Evolutionary conservation across 2,329 filamentous ascomycete species (phyloP), one percentile per base, ranked within the genome.

Genomic region (Diatrype stigma): DNA sequence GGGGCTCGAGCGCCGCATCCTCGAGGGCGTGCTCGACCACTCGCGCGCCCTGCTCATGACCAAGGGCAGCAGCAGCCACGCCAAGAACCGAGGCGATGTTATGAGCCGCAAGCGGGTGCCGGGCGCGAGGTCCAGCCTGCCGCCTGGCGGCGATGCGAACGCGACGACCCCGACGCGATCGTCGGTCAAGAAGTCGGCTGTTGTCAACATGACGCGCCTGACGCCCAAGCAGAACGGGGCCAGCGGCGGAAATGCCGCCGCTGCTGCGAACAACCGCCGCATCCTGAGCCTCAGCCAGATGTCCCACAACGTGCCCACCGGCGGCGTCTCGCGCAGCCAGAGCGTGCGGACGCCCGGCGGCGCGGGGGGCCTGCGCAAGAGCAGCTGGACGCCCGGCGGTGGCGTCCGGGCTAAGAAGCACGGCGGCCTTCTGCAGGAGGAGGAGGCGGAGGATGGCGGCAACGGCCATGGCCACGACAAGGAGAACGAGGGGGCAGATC

Each of bases 21-120:
- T 99, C 30, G 93, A 97, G 58, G 92, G 93, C 23, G 90, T 97
- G 56, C 95, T 99, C 73, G 92, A 97, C 61, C 93, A 97, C 67
- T 96, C 93, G 19, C 87, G 93, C 6, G 85, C 93, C 23, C 78
- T 96, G n/a, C 81, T 97, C 51, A 88, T 94, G 75, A 77, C 84
- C 58, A 86, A 89, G 72, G 12, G 4, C 80, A 3, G 54, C 54
- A 10, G 26, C 26, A 10, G 26, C 6, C 26, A 30, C 21, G 73
- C 68, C 58, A 76, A 75, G 60, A 70, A 75, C 11, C 70, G 14
- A 12, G 19, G 70, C 6, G 80, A 83, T 48, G 71, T 74, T 53
- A 83, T 84, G 80, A 82, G 71, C 65, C 78, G 80, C 47, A 84
- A 84, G 69, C 74, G 81, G 7, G 74, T 75, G 51, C 61, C 73